A percentile compares a stretch with the other conserved stretches of the same genome.
Conservation (phyloP, 140 eudicot species). For the Anethum foeniculum region DNA sequence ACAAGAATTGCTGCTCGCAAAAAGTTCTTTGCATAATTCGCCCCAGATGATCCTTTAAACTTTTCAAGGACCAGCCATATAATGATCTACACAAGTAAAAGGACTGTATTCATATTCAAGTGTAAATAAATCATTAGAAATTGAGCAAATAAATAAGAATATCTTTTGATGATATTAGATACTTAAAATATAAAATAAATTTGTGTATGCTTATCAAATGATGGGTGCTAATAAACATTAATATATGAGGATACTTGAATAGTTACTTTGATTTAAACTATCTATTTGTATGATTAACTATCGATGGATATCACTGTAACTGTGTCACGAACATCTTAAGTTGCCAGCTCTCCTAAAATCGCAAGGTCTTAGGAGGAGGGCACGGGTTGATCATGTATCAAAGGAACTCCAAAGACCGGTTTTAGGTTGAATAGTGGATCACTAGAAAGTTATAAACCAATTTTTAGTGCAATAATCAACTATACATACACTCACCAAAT, state of each 20-base stretch:
- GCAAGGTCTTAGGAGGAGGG: too few species aligned
- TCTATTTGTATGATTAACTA: background rate
- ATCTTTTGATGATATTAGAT: background rate
- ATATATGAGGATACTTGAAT: background rate
- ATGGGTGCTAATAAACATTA: background rate
- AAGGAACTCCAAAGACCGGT: too few species aligned
- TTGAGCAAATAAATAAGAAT: too few species aligned
- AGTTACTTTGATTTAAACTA: background rate
- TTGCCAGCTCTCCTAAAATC: too few species aligned
- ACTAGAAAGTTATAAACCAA: too few species aligned
- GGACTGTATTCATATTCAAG: background rate
- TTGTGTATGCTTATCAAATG: background rate
- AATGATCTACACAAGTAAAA: slow-evolving; percentile 45
- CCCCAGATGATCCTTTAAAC: slow-evolving; percentile 42
- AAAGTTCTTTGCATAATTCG: slow-evolving; percentile 65
- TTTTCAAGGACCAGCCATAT: slow-evolving; percentile 42
- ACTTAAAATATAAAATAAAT: background rate
- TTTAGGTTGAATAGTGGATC: too few species aligned
- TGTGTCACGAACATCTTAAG: background rate
- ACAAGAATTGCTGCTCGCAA: slow-evolving; percentile 60
- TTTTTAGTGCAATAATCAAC: too few species aligned
- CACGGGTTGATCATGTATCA: too few species aligned
- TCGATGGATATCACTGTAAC: background rate
- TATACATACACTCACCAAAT: too few species aligned
- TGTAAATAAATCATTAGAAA: background rate